Base-by-base conservation (phyloP, 2,329 filamentous ascomycete genomes). In the Trichoderma polysporum region DNA sequence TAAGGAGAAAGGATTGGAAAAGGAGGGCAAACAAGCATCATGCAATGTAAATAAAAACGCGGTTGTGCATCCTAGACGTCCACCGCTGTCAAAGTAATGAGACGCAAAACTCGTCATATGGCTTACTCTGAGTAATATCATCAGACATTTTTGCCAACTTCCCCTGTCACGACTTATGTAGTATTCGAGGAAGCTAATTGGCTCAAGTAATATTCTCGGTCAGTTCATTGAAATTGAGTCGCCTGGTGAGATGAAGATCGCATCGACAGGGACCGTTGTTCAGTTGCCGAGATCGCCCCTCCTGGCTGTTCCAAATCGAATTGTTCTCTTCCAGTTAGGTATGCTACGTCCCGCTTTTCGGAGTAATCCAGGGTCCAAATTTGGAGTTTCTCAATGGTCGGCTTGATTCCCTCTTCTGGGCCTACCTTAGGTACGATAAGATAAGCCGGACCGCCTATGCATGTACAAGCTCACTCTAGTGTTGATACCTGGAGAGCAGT, bases 41-140 rank as follows among this genome's bases (percentile, higher is more conserved):
- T 27, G 37, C n/a, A 19, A 35, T 31, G 4, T 37, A 56, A 50
- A 19, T 13, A 19, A 45, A 31, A 35, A 19, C 13, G 33, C 62
- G 37, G 22, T 17, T 17, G 31, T 52, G 29, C 37, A n/a, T 56
- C 37, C 52, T 17, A 29, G 59, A 39, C 59, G 12, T 17, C 59
- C 47, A 41, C 60, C 35, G 53, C 33, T 39, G 2, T 39, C 35
- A 39, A 58, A 49, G 31, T 27, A 65, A 47, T 65, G 52, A 65
- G 52, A 65, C 39, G 29, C 54, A 31, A 22, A 37, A 27, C 15
- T 58, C 53, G 49, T 49, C 52, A 57, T 50, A 58, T 50, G 37
- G 54, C 66, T 60, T 66, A 68, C 66, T 68, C 54, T 66, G 66
- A 45, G 66, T 62, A 54, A 68, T 66, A 45, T 53, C 62, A 60